A percentile compares a stretch with the other conserved stretches of the same genome.
Evolutionary conservation across 352 stramenopile genomes (phyloP).

Genomic region (Elongisporangium senticosum): DNA sequence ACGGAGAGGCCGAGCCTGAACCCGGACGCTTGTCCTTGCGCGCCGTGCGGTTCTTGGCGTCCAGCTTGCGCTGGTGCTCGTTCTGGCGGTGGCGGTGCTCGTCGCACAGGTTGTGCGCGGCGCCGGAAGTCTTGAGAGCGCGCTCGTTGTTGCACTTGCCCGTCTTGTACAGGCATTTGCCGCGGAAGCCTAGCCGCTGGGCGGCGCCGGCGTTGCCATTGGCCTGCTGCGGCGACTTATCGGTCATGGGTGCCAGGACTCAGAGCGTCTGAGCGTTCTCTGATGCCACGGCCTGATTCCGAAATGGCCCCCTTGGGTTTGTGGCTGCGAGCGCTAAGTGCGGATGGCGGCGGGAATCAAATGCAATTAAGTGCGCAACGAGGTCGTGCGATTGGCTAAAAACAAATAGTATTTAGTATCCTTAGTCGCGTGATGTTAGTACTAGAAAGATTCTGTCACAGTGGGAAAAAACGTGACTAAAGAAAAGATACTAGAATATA

Average conservation of each 20-base stretch:
- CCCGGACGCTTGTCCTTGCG: slow-evolving; percentile 47
- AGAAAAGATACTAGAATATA: no score
- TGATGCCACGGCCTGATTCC: not conserved
- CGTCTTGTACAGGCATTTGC: slow-evolving; percentile 85
- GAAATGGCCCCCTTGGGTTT: not conserved
- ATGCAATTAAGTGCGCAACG: not conserved
- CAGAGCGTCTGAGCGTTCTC: not conserved
- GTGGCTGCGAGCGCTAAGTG: not conserved
- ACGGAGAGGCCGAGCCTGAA: slow-evolving; percentile 10
- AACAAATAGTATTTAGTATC: no score
- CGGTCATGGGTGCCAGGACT: not conserved
- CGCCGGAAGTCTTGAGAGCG: slow-evolving; percentile 78
- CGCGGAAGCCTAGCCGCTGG: slow-evolving; percentile 46
- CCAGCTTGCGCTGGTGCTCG: slow-evolving; percentile 83
- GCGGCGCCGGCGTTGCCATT: slow-evolving; percentile 13
- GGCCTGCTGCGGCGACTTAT: not conserved
- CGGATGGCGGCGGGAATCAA: not conserved
- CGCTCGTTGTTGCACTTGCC: slow-evolving; percentile 84
- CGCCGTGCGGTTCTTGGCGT: slow-evolving; percentile 72
- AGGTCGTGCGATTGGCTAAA: not conserved
- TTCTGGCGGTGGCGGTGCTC: slow-evolving; percentile 81
- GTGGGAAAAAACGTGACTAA: no score
- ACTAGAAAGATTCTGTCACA: no score
- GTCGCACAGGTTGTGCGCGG: slow-evolving; percentile 82
- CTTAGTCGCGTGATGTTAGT: no score